These are phyloP conservation scores for Colletotrichum nymphaeae DNA, from an alignment of 2,329 filamentous ascomycete genomes.

Conservation along the genomic window DNA sequence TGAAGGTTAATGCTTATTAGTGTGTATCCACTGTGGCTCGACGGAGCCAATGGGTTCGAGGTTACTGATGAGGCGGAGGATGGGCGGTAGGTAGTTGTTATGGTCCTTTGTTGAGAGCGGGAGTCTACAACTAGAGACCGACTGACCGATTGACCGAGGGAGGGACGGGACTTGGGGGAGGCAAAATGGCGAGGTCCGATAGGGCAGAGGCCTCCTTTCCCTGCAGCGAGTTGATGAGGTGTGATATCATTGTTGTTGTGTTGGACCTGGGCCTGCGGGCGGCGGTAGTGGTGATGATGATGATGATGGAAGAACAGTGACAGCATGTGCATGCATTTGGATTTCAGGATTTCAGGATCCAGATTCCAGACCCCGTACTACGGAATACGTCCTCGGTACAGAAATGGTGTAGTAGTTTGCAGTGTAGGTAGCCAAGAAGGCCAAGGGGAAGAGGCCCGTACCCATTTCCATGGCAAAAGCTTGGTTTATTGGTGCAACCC, in stretches of 20 bases:
- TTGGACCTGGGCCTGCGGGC: background rate
- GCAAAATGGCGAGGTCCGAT: slow-evolving; percentile 5
- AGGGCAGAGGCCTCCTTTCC: slow-evolving; percentile 9
- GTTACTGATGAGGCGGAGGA: background rate
- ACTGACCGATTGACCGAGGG: background rate
- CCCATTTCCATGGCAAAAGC: slow-evolving; percentile 32
- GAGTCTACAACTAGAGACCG: background rate
- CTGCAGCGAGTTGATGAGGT: slow-evolving; percentile 10
- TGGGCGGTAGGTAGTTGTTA: background rate
- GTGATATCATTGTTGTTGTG: slow-evolving; percentile 28
- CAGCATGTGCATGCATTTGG: slow-evolving; percentile 20
- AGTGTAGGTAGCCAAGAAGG: background rate
- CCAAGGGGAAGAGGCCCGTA: slow-evolving; percentile 1
- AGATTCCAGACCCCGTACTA: background rate
- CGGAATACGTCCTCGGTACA: background rate
- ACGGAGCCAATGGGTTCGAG: background rate
- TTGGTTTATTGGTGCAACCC: slow-evolving; percentile 22
- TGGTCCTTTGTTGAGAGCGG: background rate
- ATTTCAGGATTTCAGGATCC: background rate
- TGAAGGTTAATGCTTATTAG: slow-evolving; percentile 7
- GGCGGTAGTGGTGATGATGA: slow-evolving; percentile 1
- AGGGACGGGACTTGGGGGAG: background rate
- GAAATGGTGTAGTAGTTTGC: background rate
- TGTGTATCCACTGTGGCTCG: slow-evolving; percentile 15
- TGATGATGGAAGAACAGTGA: slow-evolving; percentile 11